Conservation (phyloP, 1,139 yeast species). For the Geotrichum candidum region DNA sequence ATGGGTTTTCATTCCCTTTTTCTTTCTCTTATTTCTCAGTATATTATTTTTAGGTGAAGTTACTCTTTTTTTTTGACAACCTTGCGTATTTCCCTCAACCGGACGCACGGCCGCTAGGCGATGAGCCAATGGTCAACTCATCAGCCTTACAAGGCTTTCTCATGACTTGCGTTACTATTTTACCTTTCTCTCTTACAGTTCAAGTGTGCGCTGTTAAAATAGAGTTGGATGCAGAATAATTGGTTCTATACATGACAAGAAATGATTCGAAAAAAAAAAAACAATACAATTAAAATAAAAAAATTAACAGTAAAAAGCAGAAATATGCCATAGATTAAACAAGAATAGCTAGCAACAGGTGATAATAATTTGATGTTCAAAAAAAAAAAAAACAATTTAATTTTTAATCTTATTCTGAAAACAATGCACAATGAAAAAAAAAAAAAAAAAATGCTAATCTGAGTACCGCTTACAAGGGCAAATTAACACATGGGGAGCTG, state of each 20-base stretch:
- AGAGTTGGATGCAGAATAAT: too few species aligned
- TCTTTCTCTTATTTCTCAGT: too few species aligned
- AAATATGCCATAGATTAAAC: too few species aligned
- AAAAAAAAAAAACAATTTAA: too few species aligned
- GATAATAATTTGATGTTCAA: neutral
- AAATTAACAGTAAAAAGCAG: too few species aligned
- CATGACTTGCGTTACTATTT: neutral
- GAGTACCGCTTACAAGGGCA: neutral
- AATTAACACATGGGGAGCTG: neutral
- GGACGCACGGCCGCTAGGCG: neutral
- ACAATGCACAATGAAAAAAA: neutral
- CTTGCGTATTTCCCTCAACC: neutral
- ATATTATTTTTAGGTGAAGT: neutral
- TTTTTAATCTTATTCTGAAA: neutral
- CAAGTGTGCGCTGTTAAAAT: neutral
- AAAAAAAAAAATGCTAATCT: neutral
- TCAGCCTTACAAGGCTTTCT: neutral
- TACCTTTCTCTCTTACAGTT: neutral
- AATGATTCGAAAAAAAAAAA: too few species aligned
- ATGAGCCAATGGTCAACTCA: neutral
- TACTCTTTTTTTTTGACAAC: neutral
- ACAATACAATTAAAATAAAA: too few species aligned
- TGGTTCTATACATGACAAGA: too few species aligned
- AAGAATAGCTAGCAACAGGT: neutral
- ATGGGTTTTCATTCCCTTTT: too few species aligned